Percentiles rank a stretch among this genome's conserved stretches.
These are phyloP conservation scores for Fusarium udum DNA, from an alignment of 2,329 filamentous ascomycete species.

Conservation along the genomic window DNA sequence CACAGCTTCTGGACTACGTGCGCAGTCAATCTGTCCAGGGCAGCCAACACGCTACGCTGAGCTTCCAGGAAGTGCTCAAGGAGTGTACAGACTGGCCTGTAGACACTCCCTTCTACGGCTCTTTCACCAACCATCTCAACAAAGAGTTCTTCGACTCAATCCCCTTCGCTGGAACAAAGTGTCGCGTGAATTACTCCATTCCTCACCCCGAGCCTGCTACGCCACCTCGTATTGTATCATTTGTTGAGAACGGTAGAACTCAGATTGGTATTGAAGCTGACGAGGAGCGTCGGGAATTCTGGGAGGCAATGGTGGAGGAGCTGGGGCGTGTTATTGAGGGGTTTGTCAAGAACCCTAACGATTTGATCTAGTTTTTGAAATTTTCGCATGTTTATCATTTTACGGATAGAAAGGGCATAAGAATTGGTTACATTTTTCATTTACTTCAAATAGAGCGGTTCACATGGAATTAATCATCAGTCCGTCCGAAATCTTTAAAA, in stretches of 20 bases:
- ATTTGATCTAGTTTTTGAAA: background rate
- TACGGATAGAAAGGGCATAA: background rate
- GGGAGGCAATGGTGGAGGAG: constrained; percentile 40
- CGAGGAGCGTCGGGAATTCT: constrained; percentile 40
- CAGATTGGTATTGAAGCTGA: constrained; percentile 43
- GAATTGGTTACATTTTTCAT: background rate
- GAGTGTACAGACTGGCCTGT: constrained; percentile 38
- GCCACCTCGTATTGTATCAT: constrained; percentile 41
- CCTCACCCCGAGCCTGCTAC: constrained; percentile 40
- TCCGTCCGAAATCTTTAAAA: background rate
- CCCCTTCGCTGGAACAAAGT: constrained; percentile 40
- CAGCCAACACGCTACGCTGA: constrained; percentile 37
- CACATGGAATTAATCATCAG: background rate
- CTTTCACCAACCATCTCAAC: constrained; percentile 45
- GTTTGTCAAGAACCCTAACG: constrained; percentile 26
- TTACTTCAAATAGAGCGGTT: too few species aligned
- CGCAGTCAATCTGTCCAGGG: constrained; percentile 39
- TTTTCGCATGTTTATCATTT: background rate
- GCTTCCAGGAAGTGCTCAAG: constrained; percentile 32
- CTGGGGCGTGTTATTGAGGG: constrained; percentile 30
- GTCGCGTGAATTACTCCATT: constrained; percentile 42
- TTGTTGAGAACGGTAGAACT: constrained; percentile 36
- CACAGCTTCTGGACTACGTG: constrained; percentile 35
- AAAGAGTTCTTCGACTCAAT: constrained; percentile 43
- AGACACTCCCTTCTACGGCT: constrained; percentile 34